phyloP scores from a whole-genome alignment of 192 early-diverging fungal genomes.

The Anaeromyces robustus region DNA sequence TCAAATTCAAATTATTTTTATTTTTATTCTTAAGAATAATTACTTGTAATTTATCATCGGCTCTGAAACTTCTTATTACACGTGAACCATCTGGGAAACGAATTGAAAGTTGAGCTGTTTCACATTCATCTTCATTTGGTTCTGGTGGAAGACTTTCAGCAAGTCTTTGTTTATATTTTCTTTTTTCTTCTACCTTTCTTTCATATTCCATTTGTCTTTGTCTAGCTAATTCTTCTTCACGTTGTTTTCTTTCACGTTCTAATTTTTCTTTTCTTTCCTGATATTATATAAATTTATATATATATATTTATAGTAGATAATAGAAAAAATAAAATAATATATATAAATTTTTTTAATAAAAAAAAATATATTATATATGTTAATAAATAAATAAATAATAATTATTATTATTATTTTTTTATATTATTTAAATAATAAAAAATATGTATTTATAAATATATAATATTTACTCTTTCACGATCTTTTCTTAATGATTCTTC shows the following conservation, averaged over 20 bases:
- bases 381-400: too few relatives aligned
- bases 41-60: not conserved
- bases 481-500: not conserved
- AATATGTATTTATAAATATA: too few relatives aligned
- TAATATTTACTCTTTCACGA: not conserved
- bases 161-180: not conserved
- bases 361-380: too few relatives aligned
- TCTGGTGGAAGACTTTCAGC: not conserved
- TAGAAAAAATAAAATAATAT: too few relatives aligned
- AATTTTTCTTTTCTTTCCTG: not conserved
- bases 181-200: not conserved
- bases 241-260: not conserved
- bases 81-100: not conserved
- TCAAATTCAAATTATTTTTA: too few relatives aligned
- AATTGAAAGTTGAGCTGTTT: not conserved
- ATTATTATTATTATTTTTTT: too few relatives aligned
- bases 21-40: not conserved
- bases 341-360: too few relatives aligned
- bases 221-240: not conserved
- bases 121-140: not conserved
- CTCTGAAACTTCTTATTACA: not conserved
- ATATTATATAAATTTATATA: not conserved
- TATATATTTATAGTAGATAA: too few relatives aligned
- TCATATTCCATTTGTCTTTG: not conserved
- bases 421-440: too few relatives aligned